Evolutionary conservation across 2,329 filamentous ascomycete species (phyloP).

Genomic region (Macrophomina phaseolina): DNA sequence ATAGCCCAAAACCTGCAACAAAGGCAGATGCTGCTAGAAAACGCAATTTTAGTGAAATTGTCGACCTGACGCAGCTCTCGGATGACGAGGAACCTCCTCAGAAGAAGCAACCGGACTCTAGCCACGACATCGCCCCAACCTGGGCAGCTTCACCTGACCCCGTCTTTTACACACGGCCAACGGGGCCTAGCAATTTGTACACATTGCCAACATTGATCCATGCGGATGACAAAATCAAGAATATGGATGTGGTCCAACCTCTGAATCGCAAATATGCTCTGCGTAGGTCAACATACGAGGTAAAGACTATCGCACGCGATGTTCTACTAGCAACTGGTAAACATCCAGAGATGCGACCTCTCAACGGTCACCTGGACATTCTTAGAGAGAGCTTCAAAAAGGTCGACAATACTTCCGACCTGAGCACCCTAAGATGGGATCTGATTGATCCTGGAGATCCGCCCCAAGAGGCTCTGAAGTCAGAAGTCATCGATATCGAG

Average conservation of each 20-base stretch:
- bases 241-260: conserved; percentile 48
- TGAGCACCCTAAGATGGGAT: conserved; percentile 67
- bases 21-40: conserved; percentile 64
- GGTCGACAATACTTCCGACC: conserved; percentile 56
- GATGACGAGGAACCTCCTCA: conserved; percentile 53
- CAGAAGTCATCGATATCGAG: conserved; percentile 33
- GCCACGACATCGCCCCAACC: conserved; percentile 7
- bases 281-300: conserved; percentile 61
- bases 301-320: conserved; percentile 67
- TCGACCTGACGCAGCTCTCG: conserved; percentile 57
- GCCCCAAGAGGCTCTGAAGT: conserved; percentile 42
- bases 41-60: conserved; percentile 58
- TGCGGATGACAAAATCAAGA: conserved; percentile 26
- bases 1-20: conserved; percentile 43
- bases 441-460: conserved; percentile 63
- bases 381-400: conserved; percentile 51
- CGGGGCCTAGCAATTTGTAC: background rate
- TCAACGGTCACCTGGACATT: conserved; percentile 65
- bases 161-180: background rate
- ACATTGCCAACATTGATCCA: conserved; percentile 27
- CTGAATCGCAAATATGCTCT: conserved; percentile 55
- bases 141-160: conserved; percentile 16
- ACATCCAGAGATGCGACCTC: conserved; percentile 62
- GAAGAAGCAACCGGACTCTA: conserved; percentile 34
- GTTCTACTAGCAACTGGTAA: conserved; percentile 66